These are phyloP conservation scores for Microthyrium microscopicum DNA, from an alignment of 2,329 filamentous ascomycete species.

Conservation along the genomic window DNA sequence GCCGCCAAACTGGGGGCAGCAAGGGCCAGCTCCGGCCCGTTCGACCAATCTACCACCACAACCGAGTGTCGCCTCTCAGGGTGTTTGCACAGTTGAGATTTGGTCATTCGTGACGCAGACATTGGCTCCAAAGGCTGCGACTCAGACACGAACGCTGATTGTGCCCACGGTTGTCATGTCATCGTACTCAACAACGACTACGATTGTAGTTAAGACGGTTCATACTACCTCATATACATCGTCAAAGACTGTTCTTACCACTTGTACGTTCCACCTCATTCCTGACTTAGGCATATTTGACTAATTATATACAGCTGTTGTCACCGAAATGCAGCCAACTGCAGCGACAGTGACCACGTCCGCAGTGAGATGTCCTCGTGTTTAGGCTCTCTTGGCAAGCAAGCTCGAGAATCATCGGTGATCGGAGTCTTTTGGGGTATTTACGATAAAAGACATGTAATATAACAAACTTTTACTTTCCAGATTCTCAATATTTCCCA, in stretches of 20 bases:
- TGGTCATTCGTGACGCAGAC: not conserved
- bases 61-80: not conserved
- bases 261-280: not conserved
- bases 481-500: no score
- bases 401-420: no score
- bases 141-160: conserved; percentile 2
- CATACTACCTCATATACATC: conserved; percentile 3
- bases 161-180: not conserved
- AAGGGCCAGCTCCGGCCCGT: no score
- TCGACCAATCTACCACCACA: not conserved
- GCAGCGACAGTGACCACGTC: no score
- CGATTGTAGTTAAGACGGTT: not conserved
- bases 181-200: not conserved
- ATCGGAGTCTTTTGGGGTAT: no score
- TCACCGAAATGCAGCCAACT: conserved; percentile 1
- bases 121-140: not conserved
- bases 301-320: not conserved
- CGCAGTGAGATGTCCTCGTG: no score
- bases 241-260: not conserved
- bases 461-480: no score
- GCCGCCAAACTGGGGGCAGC: no score
- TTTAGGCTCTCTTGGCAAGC: no score
- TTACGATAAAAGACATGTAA: no score
- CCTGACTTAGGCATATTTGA: not conserved
- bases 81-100: conserved; percentile 3